These are phyloP conservation scores for Penicillium steckii DNA, from an alignment of 495 filamentous ascomycete genomes.

Conservation along the genomic window DNA sequence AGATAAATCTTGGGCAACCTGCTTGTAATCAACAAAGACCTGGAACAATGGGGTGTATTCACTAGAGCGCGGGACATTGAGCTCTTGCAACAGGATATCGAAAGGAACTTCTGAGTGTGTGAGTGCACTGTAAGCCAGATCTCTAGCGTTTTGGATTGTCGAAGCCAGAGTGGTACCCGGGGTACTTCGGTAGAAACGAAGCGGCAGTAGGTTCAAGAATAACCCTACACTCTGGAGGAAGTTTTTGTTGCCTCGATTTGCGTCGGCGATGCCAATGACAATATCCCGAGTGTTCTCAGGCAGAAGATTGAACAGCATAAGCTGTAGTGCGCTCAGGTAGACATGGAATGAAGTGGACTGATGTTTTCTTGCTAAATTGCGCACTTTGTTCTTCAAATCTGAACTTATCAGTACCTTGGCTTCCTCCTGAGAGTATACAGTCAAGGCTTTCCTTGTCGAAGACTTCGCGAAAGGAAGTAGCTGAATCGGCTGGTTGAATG, in stretches of 20 bases:
- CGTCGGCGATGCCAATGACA: background rate
- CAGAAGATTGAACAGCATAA: background rate
- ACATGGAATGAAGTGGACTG: background rate
- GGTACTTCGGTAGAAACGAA: conserved; percentile 27
- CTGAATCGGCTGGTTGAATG: no score
- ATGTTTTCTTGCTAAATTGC: background rate
- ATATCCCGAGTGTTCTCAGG: conserved; percentile 10
- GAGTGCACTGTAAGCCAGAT: conserved; percentile 23
- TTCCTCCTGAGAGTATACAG: background rate
- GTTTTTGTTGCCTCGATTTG: background rate
- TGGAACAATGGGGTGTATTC: background rate
- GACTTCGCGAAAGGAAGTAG: background rate
- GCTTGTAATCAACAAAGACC: background rate
- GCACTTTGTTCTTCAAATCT: no score
- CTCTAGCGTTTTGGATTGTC: conserved; percentile 13
- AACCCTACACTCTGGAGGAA: conserved; percentile 32
- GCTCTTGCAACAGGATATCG: background rate
- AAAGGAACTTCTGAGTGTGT: conserved; percentile 18
- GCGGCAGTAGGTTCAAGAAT: conserved; percentile 48
- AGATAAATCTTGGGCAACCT: background rate
- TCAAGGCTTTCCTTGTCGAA: background rate
- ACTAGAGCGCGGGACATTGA: background rate
- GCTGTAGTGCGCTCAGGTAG: background rate
- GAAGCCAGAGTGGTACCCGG: conserved; percentile 17
- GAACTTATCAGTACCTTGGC: background rate